Evolutionary conservation across 2,329 filamentous ascomycete genomes (phyloP), one percentile per base, ranked within the genome.

Genomic region (Colletotrichum lindemuthianum): DNA sequence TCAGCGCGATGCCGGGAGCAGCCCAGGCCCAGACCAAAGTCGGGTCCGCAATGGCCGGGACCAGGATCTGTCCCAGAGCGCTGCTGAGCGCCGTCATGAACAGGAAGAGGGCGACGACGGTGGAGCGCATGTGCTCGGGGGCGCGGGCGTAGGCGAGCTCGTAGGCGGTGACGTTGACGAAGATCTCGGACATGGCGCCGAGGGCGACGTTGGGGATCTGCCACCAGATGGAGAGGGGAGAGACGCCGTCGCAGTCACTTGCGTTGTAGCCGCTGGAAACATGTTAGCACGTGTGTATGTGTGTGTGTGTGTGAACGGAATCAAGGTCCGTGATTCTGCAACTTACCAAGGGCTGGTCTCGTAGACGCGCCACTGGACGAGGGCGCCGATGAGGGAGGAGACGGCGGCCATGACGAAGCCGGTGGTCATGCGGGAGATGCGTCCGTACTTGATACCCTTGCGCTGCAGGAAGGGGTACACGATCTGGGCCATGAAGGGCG

Each of bases 111-210:
- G 86, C 81, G 70, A 85, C 80, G 34, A 88, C 83, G 12, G 85
- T 82, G 3, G 83, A 84, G 71, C 86, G 83, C 88, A 91, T 90
- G 71, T 86, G 84, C 59, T 83, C 82, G 2, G 89, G 89, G 0
- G 89, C 87, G 71, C 90, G 89, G 70, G 87, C 88, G 75, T 87
- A 91, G 8, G 88, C 89, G 67, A 91, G 88, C 73, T 91, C 89
- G 51, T 90, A 82, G 51, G 85, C 81, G 1, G 88, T 90, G 57
- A 90, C 86, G 51, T 85, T 87, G 39, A 84, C 82, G 67, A 88
- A 84, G 69, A 88, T 83, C 72, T 88, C 85, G 1, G 82, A 81
- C 33, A 84, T 76, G 32, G 82, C 84, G 43, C 84, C 82, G 2
- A 87, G 76, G 6, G 81, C 74, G 69, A 86, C 84, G 24, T 65